phyloP scores from a whole-genome alignment of 768 basidiomycete species.

The Kwoniella pini region DNA sequence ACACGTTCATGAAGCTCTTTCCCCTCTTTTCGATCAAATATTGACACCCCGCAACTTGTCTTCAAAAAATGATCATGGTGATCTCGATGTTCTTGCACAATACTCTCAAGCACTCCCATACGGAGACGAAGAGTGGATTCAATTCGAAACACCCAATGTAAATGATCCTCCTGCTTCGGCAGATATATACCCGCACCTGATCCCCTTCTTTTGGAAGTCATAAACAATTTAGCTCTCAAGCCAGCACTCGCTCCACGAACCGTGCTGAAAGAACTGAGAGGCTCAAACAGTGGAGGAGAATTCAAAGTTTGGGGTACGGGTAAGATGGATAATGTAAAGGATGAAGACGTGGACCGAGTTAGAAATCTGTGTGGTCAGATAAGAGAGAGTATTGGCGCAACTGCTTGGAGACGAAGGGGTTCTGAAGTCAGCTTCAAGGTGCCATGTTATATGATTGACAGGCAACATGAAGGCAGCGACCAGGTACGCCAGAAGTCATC shows the following conservation, averaged over 20 bases:
- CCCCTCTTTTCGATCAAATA: conserved; percentile 6
- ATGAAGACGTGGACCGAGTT: conserved; percentile 6
- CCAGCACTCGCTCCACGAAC: background rate
- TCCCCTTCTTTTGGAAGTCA: background rate
- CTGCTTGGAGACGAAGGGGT: conserved; percentile 28
- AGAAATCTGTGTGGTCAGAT: conserved; percentile 10
- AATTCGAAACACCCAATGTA: too few relatives aligned
- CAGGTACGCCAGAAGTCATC: conserved; percentile 21
- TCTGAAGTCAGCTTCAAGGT: conserved; percentile 23
- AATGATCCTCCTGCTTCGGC: background rate
- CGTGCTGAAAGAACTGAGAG: background rate
- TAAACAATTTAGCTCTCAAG: background rate
- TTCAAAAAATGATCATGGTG: conserved; percentile 38
- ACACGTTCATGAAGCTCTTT: conserved; percentile 3
- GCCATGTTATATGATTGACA: conserved; percentile 14
- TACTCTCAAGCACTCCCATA: background rate
- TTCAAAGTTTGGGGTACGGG: conserved; percentile 14
- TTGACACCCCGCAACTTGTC: conserved; percentile 11
- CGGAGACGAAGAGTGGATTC: conserved; percentile 17
- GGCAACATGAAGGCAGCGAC: background rate
- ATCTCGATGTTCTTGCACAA: conserved; percentile 34
- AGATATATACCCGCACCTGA: conserved; percentile 1
- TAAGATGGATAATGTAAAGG: background rate
- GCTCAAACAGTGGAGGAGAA: background rate
- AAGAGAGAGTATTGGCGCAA: conserved; percentile 5